Evolutionary conservation across 345 rosid species (phyloP).

Genomic region (Cochlearia excelsa): DNA sequence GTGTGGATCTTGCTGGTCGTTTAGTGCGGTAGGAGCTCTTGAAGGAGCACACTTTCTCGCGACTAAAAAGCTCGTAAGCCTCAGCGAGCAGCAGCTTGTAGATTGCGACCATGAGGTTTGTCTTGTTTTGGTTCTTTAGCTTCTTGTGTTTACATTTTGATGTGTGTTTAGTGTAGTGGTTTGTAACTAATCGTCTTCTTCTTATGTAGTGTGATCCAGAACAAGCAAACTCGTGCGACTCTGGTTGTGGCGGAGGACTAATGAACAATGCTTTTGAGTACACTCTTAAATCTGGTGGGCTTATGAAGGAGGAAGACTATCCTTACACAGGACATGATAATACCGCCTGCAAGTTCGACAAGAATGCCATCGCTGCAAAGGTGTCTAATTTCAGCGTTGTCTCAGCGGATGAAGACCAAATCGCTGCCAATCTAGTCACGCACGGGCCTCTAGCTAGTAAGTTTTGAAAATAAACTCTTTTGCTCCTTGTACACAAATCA

Average conservation of each 20-base stretch:
- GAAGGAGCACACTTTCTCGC: background rate
- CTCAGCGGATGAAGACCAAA: background rate
- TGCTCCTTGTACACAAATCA: background rate
- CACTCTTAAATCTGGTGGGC: background rate
- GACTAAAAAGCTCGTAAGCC: background rate
- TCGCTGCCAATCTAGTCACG: background rate
- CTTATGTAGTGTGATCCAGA: background rate
- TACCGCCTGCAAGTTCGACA: background rate
- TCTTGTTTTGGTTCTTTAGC: background rate
- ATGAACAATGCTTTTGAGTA: background rate
- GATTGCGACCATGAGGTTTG: background rate
- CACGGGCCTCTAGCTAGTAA: background rate
- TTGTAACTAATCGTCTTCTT: no score
- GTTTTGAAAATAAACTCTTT: background rate
- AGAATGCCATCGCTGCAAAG: background rate
- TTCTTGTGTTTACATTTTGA: background rate
- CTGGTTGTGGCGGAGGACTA: background rate
- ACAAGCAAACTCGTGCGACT: background rate
- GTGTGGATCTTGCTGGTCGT: background rate
- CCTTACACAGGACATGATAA: background rate
- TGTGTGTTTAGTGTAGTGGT: conserved; percentile 8
- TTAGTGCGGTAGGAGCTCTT: background rate
- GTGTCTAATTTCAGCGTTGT: background rate
- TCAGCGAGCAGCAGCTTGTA: background rate
- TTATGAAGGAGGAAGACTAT: background rate